Base-by-base conservation (phyloP, 495 filamentous ascomycete species). In the Ascobolus immersus region DNA sequence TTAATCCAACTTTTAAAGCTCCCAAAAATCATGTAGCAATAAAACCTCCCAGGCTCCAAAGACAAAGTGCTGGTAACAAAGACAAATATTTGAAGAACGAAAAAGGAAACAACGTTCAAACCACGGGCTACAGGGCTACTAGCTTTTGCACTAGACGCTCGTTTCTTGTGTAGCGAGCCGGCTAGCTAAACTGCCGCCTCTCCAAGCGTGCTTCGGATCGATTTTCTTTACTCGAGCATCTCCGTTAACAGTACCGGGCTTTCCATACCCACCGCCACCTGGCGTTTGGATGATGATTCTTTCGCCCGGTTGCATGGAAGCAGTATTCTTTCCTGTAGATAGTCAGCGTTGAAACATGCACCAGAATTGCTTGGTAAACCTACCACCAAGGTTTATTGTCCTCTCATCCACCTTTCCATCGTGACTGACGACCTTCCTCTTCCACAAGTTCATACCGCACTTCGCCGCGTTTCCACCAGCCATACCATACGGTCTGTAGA, bases 401-500 rank as follows among this genome's bases (percentile, higher is more conserved):
- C 77, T 56, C 44, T 73, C 67, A 42, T 73, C 71, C 28, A 45
- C 49, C 28, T 44, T 53, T 24, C 39, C 34, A 14, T 49, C 43
- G 13, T 52, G 48, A 4, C 40, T 41, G 28, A 45, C 44, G 28
- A 47, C 46, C 44, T 62, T 71, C 10, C 79, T 54, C 15, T 89
- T 65, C 86, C 86, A 93, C 39, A 80, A 53, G 42, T 96, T 96
- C 38, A 82, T 43, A 0, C 84, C 86, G 23, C 72, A 68, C 48
- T 66, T 51, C 0, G 69, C 84, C 41, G 82, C 70, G 43, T 72
- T 73, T 0, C 86, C 84, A n/a, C 84, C 84, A 14, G 65, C 70
- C 32, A 93, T 58, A 0, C 86, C 86, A 45, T 92, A 96, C 5
- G 86, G 86, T 17, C 67, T 63, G 44, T 80, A 80, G 0, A 92